Conservation (phyloP, 805 yeast genomes). For the Ogataea naganishii region DNA sequence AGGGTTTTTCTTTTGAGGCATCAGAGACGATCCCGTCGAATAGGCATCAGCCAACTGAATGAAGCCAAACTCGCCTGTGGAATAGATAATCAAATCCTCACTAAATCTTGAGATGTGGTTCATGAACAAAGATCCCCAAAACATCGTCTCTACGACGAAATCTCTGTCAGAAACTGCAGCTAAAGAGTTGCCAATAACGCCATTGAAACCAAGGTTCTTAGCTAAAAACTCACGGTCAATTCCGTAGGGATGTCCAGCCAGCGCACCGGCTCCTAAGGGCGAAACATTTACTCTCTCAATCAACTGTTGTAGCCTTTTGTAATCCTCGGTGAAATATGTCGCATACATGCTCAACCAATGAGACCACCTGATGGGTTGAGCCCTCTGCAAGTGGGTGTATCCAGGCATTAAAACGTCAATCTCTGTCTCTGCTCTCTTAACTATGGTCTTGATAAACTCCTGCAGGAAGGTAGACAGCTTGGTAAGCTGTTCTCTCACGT, state of each 20-base stretch:
- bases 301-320: conserved; percentile 74
- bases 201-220: conserved; percentile 64
- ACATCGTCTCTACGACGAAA: conserved; percentile 89
- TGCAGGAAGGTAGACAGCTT: conserved; percentile 48
- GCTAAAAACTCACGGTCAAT: conserved; percentile 91
- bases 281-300: conserved; percentile 75
- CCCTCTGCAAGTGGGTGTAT: conserved; percentile 95
- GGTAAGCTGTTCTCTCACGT: conserved; percentile 72
- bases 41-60: conserved; percentile 92
- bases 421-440: conserved; percentile 73
- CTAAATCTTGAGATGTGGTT: conserved; percentile 91
- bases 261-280: conserved; percentile 95
- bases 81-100: conserved; percentile 91
- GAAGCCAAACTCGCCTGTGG: conserved; percentile 96
- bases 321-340: conserved; percentile 87
- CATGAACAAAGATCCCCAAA: conserved; percentile 93
- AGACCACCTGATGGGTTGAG: conserved; percentile 99
- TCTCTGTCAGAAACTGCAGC: conserved; percentile 98
- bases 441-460: conserved; percentile 56
- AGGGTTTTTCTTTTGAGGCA: conserved; percentile 99
- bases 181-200: conserved; percentile 90
- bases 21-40: conserved; percentile 94
- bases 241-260: conserved; percentile 99
- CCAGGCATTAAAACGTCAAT: conserved; percentile 97
- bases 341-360: conserved; percentile 96